Evolutionary conservation across 1,139 yeast species (phyloP).

Genomic region (Lodderomyces elongisporus): DNA sequence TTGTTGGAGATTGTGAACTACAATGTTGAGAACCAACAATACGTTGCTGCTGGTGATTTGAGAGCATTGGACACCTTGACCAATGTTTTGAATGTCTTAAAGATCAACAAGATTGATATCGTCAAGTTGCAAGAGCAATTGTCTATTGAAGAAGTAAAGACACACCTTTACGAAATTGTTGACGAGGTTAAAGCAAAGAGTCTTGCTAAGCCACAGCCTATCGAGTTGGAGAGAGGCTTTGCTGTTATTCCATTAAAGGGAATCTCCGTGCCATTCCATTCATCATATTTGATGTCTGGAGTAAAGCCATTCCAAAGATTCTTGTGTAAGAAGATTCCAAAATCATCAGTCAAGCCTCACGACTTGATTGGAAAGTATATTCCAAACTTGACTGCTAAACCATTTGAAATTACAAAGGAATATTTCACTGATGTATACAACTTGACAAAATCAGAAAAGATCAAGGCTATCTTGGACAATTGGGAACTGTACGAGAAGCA

Average conservation of each 20-base stretch:
- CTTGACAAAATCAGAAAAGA: constrained; percentile 86
- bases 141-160: constrained; percentile 82
- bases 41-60: constrained; percentile 97
- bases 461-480: constrained; percentile 83
- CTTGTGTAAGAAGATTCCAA: constrained; percentile 91
- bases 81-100: constrained; percentile 87
- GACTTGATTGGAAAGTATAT: constrained; percentile 91
- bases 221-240: constrained; percentile 94
- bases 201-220: constrained; percentile 87
- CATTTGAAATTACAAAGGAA: constrained; percentile 91
- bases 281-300: constrained; percentile 94
- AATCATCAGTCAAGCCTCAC: constrained; percentile 91
- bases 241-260: constrained; percentile 98
- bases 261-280: constrained; percentile 98
- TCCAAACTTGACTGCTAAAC: constrained; percentile 98
- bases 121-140: constrained; percentile 78
- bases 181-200: constrained; percentile 80
- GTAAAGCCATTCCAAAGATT: constrained; percentile 98
- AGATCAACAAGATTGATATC: constrained; percentile 89
- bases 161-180: constrained; percentile 81
- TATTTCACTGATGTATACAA: constrained; percentile 94
- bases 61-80: constrained; percentile 91
- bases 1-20: constrained; percentile 95
- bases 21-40: constrained; percentile 97
- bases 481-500: constrained; percentile 76